These are phyloP conservation scores for Epichloe typhina DNA, from an alignment of 2,329 filamentous ascomycete genomes.

Conservation along the genomic window DNA sequence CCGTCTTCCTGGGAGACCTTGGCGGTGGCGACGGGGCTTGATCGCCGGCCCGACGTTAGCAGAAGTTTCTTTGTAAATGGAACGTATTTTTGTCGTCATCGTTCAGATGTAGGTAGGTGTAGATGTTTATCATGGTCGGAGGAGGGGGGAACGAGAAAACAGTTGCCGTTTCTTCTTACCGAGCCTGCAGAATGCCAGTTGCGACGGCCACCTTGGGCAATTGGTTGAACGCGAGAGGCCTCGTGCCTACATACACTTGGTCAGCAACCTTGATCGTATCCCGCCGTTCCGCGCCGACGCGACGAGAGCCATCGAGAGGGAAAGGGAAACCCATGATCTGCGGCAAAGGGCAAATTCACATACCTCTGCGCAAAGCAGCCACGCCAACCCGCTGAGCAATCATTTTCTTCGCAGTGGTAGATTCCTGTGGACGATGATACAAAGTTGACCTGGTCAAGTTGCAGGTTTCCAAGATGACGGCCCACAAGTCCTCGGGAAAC, in stretches of 20 bases:
- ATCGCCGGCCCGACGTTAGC: not conserved
- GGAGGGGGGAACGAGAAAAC: too few species aligned
- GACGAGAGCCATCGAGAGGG: too few species aligned
- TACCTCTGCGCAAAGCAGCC: constrained; percentile 46
- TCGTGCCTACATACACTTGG: constrained; percentile 21
- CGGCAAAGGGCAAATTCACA: constrained; percentile 8
- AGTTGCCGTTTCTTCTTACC: constrained; percentile 22
- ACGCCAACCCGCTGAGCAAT: constrained; percentile 44
- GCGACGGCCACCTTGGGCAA: constrained; percentile 28
- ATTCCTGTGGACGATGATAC: not conserved
- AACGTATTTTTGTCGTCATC: too few species aligned
- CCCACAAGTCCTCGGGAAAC: not conserved
- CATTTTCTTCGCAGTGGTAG: constrained; percentile 26
- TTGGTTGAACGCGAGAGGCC: constrained; percentile 32
- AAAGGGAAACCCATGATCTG: not conserved
- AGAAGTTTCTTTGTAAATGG: too few species aligned
- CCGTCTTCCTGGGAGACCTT: constrained; percentile 41
- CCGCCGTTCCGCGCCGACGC: not conserved
- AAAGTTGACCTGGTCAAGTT: not conserved
- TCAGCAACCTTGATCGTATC: not conserved
- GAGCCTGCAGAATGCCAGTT: constrained; percentile 27
- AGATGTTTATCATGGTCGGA: not conserved
- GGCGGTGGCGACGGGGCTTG: constrained; percentile 36
- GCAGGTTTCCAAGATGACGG: not conserved
- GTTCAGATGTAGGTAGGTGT: too few species aligned